Evolutionary conservation across 345 rosid species (phyloP), one percentile per base, ranked within the genome.

Genomic region (Carallia brachiata): DNA sequence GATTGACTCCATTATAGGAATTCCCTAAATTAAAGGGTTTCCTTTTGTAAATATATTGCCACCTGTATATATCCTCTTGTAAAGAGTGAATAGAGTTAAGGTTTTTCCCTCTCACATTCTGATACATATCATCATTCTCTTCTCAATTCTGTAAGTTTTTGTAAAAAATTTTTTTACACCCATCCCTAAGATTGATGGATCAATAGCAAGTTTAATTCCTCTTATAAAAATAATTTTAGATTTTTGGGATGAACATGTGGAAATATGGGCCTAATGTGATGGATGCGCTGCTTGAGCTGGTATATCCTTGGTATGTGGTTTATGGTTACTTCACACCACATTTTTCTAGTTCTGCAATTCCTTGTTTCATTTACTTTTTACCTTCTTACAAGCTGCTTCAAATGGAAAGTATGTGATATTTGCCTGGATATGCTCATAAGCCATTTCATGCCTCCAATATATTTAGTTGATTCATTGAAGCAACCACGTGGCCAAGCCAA

Each of bases 241-340:
- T 95, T 69, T 92, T 85, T 81, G 73, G 82, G 63, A 87, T 90
- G 93, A 83, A 75, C 77, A 56, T 92, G 87, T 92, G 99, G 97
- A 84, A 80, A 61, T 84, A 81, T 65, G 81, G 68, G 32, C 82
- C 89, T 55, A 79, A 79, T 78, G 88, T 88, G 61, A 82, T 87
- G 84, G 97, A 91, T 73, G 93, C 97, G 2, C 70, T 90, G 79
- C 78, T 81, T 28, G 88, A 82, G 60, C 83, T 94, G 16, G 65
- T 94, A 78, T 78, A 63, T 82, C 89, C 56, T 74, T 94, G 86
- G 97, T 94, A 86, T 27, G 83, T 66, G 23, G 28, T 44, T 61
- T 72, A 6, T 15, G 36, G 12, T 32, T 62, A 27, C 32, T 18
- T 53, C 5, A 6, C 27, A 10, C 34, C 36, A 10, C 18, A 18